Evolutionary conservation across 192 early-diverging fungal species (phyloP).

Genomic region (Backusella psychrophila): DNA sequence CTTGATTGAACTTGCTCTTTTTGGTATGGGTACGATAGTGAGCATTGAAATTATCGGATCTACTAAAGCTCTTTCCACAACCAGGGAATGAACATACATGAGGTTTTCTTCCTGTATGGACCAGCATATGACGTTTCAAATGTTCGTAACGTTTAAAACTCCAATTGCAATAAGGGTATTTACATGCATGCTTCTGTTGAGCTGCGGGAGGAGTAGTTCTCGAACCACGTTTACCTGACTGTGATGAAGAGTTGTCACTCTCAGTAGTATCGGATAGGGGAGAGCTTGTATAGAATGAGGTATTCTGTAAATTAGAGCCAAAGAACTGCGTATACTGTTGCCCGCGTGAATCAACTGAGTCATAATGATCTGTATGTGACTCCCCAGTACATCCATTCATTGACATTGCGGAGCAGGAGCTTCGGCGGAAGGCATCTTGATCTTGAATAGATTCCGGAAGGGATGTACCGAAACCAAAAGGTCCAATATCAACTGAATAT

Average conservation of each 20-base stretch:
- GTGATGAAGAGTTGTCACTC: not conserved
- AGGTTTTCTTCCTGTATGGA: conserved; percentile 73
- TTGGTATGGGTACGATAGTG: conserved; percentile 73
- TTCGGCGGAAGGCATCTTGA: not conserved
- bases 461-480: not conserved
- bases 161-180: conserved; percentile 46
- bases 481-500: not conserved
- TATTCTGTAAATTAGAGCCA: not conserved
- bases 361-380: not conserved
- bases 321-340: not conserved
- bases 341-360: not conserved
- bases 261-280: not conserved
- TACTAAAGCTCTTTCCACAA: conserved; percentile 80
- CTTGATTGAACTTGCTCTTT: conserved; percentile 33
- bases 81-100: conserved; percentile 63
- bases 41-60: conserved; percentile 77
- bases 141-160: conserved; percentile 82
- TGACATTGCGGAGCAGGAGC: not conserved
- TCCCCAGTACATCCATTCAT: not conserved
- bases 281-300: not conserved
- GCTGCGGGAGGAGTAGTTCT: not conserved
- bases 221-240: not conserved
- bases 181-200: conserved; percentile 42
- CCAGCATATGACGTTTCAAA: conserved; percentile 75
- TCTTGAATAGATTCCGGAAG: not conserved